phyloP scores from a whole-genome alignment of 2,329 filamentous ascomycete species.

The Fusarium decemcellulare region DNA sequence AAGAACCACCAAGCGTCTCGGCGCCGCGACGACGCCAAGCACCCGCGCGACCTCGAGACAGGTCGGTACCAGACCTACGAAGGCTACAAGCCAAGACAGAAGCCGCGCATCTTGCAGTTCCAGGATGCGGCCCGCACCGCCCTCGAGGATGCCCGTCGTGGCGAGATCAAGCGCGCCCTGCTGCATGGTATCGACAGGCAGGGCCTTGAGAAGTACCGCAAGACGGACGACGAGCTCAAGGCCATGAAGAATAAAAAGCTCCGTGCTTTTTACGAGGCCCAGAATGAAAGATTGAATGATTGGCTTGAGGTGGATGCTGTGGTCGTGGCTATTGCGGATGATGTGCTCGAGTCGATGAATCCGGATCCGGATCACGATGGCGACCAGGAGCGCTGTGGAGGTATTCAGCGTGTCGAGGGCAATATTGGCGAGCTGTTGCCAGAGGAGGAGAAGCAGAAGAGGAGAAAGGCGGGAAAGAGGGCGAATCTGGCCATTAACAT shows the following conservation, averaged over 20 bases:
- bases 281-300: constrained; percentile 51
- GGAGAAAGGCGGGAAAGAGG: constrained; percentile 40
- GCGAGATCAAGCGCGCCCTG: constrained; percentile 49
- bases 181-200: constrained; percentile 49
- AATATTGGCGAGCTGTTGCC: constrained; percentile 51
- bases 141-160: constrained; percentile 49
- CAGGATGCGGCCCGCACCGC: constrained; percentile 49
- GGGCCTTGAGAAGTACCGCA: constrained; percentile 49
- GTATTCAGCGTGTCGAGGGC: constrained; percentile 48
- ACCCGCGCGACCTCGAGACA: constrained; percentile 43
- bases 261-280: constrained; percentile 47
- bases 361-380: constrained; percentile 53
- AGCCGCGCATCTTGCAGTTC: constrained; percentile 56
- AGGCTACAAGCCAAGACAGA: constrained; percentile 14
- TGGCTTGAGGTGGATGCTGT: constrained; percentile 54
- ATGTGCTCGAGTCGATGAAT: constrained; percentile 53
- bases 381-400: constrained; percentile 49
- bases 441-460: constrained; percentile 48
- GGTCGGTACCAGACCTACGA: constrained; percentile 24
- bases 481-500: constrained; percentile 80
- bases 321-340: constrained; percentile 52
- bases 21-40: constrained; percentile 20
- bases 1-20: constrained; percentile 19
- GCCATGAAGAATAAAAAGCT: constrained; percentile 48
- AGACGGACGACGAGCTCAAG: constrained; percentile 47